Percentiles rank a stretch among this genome's conserved stretches.
Conservation (phyloP, 176 grass and related monocot genomes). For the Oryza punctata region DNA sequence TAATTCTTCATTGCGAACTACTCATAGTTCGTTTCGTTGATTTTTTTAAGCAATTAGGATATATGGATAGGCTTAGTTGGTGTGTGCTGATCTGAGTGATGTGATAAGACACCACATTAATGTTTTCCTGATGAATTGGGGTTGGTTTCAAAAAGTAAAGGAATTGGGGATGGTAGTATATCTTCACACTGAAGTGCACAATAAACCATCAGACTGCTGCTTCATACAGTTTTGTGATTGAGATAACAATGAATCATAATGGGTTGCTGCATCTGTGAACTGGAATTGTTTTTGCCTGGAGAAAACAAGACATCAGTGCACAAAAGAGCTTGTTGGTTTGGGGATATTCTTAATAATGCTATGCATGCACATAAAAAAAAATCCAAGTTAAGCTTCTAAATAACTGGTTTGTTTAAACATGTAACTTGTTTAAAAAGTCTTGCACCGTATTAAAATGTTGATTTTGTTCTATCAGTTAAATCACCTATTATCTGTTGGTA, state of each 20-base stretch:
- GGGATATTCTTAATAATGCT: neutral
- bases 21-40: neutral
- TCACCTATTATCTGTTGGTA: slow-evolving; percentile 6
- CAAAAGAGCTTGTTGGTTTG: neutral
- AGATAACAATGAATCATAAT: no score
- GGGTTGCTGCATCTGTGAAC: neutral
- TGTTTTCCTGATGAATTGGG: slow-evolving; percentile 4
- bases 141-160: neutral
- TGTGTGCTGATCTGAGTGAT: slow-evolving; percentile 16
- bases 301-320: neutral
- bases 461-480: neutral
- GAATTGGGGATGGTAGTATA: neutral
- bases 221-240: neutral
- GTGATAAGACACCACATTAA: neutral
- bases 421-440: neutral
- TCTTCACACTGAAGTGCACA: neutral
- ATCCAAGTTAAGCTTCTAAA: neutral
- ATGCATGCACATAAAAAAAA: neutral
- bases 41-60: neutral
- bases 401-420: neutral
- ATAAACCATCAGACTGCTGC: neutral
- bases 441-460: neutral
- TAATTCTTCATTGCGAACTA: neutral
- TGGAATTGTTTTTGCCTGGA: neutral
- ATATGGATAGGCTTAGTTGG: neutral